Percentiles rank a stretch among this genome's conserved stretches.
phyloP scores from a whole-genome alignment of 345 rosid genomes.

The Lagerstroemia speciosa region DNA sequence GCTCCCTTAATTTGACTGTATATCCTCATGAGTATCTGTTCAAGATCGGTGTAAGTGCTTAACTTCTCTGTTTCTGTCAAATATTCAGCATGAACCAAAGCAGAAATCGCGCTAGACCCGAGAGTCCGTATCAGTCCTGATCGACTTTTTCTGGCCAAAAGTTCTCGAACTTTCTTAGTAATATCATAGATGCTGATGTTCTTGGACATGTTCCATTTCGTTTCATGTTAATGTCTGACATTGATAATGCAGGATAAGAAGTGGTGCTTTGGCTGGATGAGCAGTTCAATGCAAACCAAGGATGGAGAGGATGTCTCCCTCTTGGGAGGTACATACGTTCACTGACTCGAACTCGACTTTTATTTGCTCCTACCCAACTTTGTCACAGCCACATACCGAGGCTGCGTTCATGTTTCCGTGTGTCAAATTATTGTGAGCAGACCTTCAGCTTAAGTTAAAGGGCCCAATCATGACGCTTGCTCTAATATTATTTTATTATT shows the following conservation, averaged over 20 bases:
- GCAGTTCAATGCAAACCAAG: slow-evolving; percentile 43
- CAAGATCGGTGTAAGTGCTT: slow-evolving; percentile 35
- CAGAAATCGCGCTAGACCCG: not conserved
- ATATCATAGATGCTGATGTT: not conserved
- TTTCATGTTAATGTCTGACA: not conserved
- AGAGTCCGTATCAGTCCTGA: not conserved
- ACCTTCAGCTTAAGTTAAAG: too few species aligned
- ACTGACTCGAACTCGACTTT: not conserved
- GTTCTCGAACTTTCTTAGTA: not conserved
- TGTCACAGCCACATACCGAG: too few species aligned
- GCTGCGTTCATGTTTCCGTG: not conserved
- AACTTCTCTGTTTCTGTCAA: not conserved
- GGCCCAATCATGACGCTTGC: too few species aligned
- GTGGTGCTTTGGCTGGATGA: slow-evolving; percentile 89
- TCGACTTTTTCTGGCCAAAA: not conserved
- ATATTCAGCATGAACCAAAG: not conserved
- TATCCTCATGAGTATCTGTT: slow-evolving; percentile 75
- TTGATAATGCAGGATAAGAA: slow-evolving; percentile 38
- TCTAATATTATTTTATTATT: too few species aligned
- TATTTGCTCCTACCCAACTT: not conserved
- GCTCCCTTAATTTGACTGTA: slow-evolving; percentile 43
- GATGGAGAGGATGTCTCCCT: slow-evolving; percentile 57
- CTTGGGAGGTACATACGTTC: slow-evolving; percentile 54
- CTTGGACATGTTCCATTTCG: not conserved
- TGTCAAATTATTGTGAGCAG: too few species aligned